Evolutionary conservation across 129 eudicot species (phyloP), one percentile per base, ranked within the genome.

Genomic region (Chrysanthemum seticuspe): DNA sequence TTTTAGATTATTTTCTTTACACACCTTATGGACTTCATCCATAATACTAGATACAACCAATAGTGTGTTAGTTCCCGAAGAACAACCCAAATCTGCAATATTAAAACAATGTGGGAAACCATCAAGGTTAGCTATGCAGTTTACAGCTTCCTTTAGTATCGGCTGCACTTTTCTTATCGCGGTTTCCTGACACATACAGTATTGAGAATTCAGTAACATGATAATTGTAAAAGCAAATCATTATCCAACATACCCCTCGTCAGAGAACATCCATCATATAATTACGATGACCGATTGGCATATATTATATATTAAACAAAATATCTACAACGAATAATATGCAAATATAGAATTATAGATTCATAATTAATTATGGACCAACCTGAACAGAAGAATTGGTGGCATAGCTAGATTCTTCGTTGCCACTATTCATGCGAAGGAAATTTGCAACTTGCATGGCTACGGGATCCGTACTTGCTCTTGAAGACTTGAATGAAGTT

Each of bases 41-140:
- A 62, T 62, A 4, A 62, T 62, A 15, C 34, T 62, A 34, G 67
- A 62, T 13, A 62, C 49, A 0, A 13, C 19, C 0, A 62, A 14
- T 14, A 31, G 67, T 62, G 67, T 62, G 67, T 62, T 62, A 27
- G 67, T 16, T 31, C 67, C 67, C 3, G 49, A 11, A 10, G 67
- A 62, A 62, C 67, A 62, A 4, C 67, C 67, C 67, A 62, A 62
- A 62, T 62, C 67, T 31, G 67, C 67, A 4, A 62, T 14, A 27
- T 13, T 31, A 18, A 62, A 31, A 14, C 67, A 31, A 0, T 31
- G 10, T 0, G 49, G 21, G 48, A 62, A 62, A 10, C 49, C 67
- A 13, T 62, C 49, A 31, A 5, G 0, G 6, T 14, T 31, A 29
- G 49, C 45, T 13, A 31, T 62, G 5, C 11, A 12, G 10, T 29